Conservation (phyloP, 768 basidiomycete species). For the Trametes maxima region DNA sequence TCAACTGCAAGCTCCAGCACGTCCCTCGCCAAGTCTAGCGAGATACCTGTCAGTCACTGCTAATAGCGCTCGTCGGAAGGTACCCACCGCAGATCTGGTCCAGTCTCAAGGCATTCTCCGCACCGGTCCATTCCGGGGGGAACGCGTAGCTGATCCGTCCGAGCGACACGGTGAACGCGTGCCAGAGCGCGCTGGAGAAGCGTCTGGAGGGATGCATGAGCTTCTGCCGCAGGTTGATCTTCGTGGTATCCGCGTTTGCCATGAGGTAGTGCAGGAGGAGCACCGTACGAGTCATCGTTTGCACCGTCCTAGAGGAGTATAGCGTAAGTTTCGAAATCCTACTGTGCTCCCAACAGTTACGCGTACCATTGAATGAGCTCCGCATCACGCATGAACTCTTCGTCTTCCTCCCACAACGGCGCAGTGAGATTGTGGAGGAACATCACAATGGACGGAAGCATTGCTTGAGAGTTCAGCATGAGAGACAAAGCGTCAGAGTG, state of each 20-base stretch:
- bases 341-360: background rate
- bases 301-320: slow-evolving; percentile 49
- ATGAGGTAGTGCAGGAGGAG: slow-evolving; percentile 68
- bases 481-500: slow-evolving; percentile 42
- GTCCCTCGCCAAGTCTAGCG: slow-evolving; percentile 33
- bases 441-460: slow-evolving; percentile 67
- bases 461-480: slow-evolving; percentile 48
- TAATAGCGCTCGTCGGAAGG: background rate
- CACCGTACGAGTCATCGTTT: slow-evolving; percentile 52
- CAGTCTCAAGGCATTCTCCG: slow-evolving; percentile 22
- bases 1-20: slow-evolving; percentile 36
- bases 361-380: slow-evolving; percentile 43
- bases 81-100: slow-evolving; percentile 31
- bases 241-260: slow-evolving; percentile 45
- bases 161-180: slow-evolving; percentile 77
- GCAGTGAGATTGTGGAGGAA: slow-evolving; percentile 55
- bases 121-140: slow-evolving; percentile 28
- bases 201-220: slow-evolving; percentile 57
- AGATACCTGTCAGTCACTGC: background rate
- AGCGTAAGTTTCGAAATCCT: slow-evolving; percentile 12
- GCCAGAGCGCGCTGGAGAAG: slow-evolving; percentile 60
- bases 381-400: slow-evolving; percentile 41
- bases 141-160: slow-evolving; percentile 70
- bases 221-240: slow-evolving; percentile 56
- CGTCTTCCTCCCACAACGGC: slow-evolving; percentile 49